Base-by-base conservation (phyloP, 2,329 filamentous ascomycete species). In the Coniochaeta prunicola region DNA sequence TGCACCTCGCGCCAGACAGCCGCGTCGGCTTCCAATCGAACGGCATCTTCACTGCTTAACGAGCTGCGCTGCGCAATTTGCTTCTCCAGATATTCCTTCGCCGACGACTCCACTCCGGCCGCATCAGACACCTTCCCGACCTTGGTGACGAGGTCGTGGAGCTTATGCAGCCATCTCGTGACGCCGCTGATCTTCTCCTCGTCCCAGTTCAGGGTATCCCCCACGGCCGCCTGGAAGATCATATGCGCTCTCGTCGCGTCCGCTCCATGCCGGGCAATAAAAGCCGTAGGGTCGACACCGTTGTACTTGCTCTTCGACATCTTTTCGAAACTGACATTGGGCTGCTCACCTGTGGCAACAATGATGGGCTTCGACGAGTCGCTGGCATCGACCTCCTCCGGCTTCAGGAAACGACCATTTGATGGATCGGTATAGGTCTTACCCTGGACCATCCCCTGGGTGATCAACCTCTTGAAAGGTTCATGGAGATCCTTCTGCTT, bases 281-380 rank as follows among this genome's bases (percentile, higher is more conserved):
- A 89, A 0, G 76, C 78, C 0, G 83, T 85, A 0, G 92, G 92
- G 68, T 96, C 91, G 7, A 96, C 90, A 28, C 92, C 92, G 68
- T 96, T 96, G 75, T 94, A 81, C 72, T 96, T 96, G 67, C 90
- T 96, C 74, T 96, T 96, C 40, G 90, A 94, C 92, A 96, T 96
- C 70, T 96, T 96, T 71, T 96, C 91, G 65, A 83, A 96, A 1
- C 84, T 86, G 19, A 91, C 73, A 30, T 76, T 81, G 1, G 88
- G 84, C 0, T 68, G 66, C 54, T 81, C 73, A 3, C 85, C 83
- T 0, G 85, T 89, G 0, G 80, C 78, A 19, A 78, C 78, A n/a
- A 94, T 81, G 58, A 78, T 76, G 1, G 89, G 89, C 13, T 75
- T 74, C 0, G 76, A 73, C 0, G 81, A 76, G 42, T 82, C 78